Conservation (phyloP, 345 rosid genomes). For the Eucalyptus globulus region DNA sequence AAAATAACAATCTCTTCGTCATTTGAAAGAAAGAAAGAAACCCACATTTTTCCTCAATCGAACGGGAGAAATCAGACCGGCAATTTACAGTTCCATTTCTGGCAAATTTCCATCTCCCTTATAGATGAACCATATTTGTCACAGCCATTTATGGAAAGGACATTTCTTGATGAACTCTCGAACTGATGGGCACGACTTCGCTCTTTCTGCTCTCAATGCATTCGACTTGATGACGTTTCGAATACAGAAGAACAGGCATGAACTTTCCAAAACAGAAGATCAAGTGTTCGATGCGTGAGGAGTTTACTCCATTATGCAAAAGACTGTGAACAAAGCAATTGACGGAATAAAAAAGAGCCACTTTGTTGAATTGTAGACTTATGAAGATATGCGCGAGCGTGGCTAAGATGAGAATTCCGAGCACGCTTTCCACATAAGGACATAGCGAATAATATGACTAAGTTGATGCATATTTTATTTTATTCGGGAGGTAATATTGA, state of each 20-base stretch:
- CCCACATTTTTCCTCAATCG: neutral
- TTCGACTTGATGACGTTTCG: neutral
- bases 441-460: neutral
- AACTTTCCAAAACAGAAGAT: neutral
- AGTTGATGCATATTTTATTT: neutral
- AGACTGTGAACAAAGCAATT: neutral
- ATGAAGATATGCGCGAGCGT: neutral
- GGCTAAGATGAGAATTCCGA: neutral
- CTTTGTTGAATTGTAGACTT: neutral
- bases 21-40: neutral
- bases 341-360: neutral
- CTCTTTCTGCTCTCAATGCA: neutral
- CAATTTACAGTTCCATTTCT: neutral
- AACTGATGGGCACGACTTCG: neutral
- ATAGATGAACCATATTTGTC: neutral
- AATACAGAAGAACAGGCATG: neutral
- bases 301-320: neutral
- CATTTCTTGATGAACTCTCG: neutral
- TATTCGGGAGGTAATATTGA: neutral
- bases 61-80: rapidly evolving
- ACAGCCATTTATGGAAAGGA: neutral
- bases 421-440: neutral
- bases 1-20: neutral
- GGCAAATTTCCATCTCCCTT: neutral
- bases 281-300: neutral